These are phyloP conservation scores for Neolecta irregularis DNA, from an alignment of 1,139 yeast species.

Conservation along the genomic window DNA sequence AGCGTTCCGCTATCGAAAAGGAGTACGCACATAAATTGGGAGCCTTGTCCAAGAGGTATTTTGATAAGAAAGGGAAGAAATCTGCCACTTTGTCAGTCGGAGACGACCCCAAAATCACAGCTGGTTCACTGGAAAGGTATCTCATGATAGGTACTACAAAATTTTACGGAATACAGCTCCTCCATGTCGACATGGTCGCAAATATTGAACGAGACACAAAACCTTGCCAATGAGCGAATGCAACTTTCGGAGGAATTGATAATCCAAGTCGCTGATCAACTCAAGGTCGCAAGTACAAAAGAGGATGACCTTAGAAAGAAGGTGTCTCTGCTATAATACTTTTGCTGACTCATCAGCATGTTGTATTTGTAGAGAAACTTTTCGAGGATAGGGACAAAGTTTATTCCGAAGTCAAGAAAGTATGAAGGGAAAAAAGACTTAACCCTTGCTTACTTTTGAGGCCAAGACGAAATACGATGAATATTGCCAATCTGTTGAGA, in stretches of 20 bases:
- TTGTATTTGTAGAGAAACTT: constrained; percentile 43
- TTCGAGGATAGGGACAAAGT: constrained; percentile 41
- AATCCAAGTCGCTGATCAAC: constrained; percentile 46
- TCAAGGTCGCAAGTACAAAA: constrained; percentile 39
- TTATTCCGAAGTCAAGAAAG: constrained; percentile 50
- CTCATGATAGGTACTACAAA: background rate
- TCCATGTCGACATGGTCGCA: constrained; percentile 92
- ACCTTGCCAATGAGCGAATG: constrained; percentile 52
- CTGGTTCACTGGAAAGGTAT: constrained; percentile 65
- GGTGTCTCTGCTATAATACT: constrained; percentile 5
- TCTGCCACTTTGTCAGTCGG: constrained; percentile 72
- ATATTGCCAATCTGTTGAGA: constrained; percentile 67
- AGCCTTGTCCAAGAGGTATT: constrained; percentile 50
- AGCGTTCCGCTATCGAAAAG: constrained; percentile 54
- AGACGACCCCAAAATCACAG: constrained; percentile 76
- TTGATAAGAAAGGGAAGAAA: constrained; percentile 58
- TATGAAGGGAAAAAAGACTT: background rate
- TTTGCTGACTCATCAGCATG: constrained; percentile 25
- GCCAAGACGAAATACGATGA: constrained; percentile 65
- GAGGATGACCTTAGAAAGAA: constrained; percentile 41
- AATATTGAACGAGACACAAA: constrained; percentile 70
- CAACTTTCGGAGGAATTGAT: constrained; percentile 49
- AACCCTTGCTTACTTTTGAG: constrained; percentile 1
- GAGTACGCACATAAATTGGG: constrained; percentile 63
- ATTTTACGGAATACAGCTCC: constrained; percentile 33